These are phyloP conservation scores for Metschnikowia lochheadii DNA, from an alignment of 805 yeast genomes.

Conservation along the genomic window DNA sequence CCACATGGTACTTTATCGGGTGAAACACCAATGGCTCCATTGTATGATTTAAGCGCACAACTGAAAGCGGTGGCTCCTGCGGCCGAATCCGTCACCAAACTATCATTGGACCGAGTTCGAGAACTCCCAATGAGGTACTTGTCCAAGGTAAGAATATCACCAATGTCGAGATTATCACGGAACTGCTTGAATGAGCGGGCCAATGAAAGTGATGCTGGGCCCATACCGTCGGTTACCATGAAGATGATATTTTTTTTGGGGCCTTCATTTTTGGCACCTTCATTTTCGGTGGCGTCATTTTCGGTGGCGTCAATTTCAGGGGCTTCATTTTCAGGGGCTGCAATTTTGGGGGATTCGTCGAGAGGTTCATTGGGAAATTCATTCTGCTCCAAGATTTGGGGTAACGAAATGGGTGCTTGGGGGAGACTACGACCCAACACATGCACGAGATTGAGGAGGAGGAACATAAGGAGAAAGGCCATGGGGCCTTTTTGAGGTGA, in stretches of 20 bases:
- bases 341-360: constrained; percentile 3
- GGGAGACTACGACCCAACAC: background rate
- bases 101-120: constrained; percentile 73
- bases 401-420: background rate
- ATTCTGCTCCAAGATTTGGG: too few species aligned
- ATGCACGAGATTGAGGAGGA: constrained; percentile 1
- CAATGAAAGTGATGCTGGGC: constrained; percentile 79
- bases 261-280: too few species aligned
- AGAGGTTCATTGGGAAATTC: background rate
- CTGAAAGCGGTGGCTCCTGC: constrained; percentile 97
- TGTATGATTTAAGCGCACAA: constrained; percentile 77
- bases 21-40: constrained; percentile 88
- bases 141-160: constrained; percentile 61
- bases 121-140: constrained; percentile 74
- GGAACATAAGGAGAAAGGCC: background rate
- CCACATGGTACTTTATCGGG: constrained; percentile 74
- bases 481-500: background rate
- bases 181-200: constrained; percentile 72
- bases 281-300: too few species aligned
- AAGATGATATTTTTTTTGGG: constrained; percentile 72
- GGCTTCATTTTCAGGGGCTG: too few species aligned
- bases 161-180: constrained; percentile 48
- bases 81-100: constrained; percentile 88
- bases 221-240: constrained; percentile 95
- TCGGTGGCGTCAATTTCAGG: too few species aligned